phyloP scores from a whole-genome alignment of 208 protist species.

The Acanthamoeba healyi region DNA sequence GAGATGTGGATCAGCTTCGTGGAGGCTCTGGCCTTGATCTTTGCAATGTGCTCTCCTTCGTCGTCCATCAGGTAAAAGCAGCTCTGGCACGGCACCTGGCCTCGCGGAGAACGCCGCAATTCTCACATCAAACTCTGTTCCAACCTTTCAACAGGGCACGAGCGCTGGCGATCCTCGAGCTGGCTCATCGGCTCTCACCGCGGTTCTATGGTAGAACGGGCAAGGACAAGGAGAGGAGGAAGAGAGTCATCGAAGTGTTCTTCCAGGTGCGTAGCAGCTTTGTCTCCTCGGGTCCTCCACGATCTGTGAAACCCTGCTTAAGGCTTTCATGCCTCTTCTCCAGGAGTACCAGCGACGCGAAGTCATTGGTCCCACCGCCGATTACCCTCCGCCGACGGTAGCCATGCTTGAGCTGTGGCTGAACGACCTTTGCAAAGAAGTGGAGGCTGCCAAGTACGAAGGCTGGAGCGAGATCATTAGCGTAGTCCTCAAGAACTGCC shows the following conservation, averaged over 20 bases:
- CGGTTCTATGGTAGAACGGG: slow-evolving; percentile 60
- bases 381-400: not conserved
- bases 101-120: no score
- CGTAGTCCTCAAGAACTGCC: slow-evolving; percentile 21
- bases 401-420: slow-evolving; percentile 47
- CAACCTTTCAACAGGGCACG: not conserved
- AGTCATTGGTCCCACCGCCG: not conserved
- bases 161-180: slow-evolving; percentile 53
- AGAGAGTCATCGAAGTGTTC: slow-evolving; percentile 68
- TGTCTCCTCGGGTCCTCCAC: no score
- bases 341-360: slow-evolving; percentile 39
- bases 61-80: slow-evolving; percentile 71
- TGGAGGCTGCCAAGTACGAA: not conserved
- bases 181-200: slow-evolving; percentile 27
- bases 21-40: slow-evolving; percentile 54
- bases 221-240: slow-evolving; percentile 71
- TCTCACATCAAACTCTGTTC: no score
- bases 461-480: slow-evolving; percentile 35
- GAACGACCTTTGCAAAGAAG: slow-evolving; percentile 53
- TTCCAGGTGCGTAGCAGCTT: no score
- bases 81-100: no score
- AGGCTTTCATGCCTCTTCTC: not conserved
- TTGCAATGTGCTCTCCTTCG: slow-evolving; percentile 35
- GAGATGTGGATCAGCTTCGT: slow-evolving; percentile 75
- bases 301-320: no score